Evolutionary conservation across 441 rosid species (phyloP), one percentile per base, ranked within the genome.

Genomic region (Populus hybrid): DNA sequence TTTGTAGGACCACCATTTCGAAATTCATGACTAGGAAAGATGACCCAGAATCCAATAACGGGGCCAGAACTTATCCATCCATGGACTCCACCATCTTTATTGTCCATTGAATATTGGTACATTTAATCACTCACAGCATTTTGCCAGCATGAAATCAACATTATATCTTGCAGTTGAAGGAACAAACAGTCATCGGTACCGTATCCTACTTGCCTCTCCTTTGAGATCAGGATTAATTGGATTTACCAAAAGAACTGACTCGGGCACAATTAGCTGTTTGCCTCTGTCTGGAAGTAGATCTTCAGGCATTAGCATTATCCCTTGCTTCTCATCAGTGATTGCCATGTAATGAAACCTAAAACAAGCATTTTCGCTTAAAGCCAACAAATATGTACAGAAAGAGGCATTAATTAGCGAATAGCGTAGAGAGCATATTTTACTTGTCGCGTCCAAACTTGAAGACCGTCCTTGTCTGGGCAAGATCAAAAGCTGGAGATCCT

Each of bases 41-140:
- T 82, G 26, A 82, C 38, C 85, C 88, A 84, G 77, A 87, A 82
- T 20, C 88, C 88, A 21, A 84, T 31, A 20, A 78, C 21, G 7
- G 89, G 89, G 23, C 78, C 76, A 1, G 86, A 81, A 70, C 86
- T 56, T 12, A 87, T 84, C 89, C 87, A 84, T 67, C 89, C 87
- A 50, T 87, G 88, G 38, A 87, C 72, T 74, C 85, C 86, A 7
- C 86, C 83, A 72, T 84, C 84, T 68, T 82, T 80, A 64, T 83
- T 83, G 73, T 83, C 86, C 73, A 84, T 68, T n/a, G 88, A 83
- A 71, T 87, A 83, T 78, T 79, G 84, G 76, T 87, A 87, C 73
- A 70, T 33, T 64, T 72, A 64, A 56, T 63, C 38, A 77, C 74
- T 35, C 14, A 63, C 12, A 68, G 21, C 9, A 69, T 18, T 56